Conservation (phyloP, 192 early-diverging fungal genomes). For the Coemansia sp. region DNA sequence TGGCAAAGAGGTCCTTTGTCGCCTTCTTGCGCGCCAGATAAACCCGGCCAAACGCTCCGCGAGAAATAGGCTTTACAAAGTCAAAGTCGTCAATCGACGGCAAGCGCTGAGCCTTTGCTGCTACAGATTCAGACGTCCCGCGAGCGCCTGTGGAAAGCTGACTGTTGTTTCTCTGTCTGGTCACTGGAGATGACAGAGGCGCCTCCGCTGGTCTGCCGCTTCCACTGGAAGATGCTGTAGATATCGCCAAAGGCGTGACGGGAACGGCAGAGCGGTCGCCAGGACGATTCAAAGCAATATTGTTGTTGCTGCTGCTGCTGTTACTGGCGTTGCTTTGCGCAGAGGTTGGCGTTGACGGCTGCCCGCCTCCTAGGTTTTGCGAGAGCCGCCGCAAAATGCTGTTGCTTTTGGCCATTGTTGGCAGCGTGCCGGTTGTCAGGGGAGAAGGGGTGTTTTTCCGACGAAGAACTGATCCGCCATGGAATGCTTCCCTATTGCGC, state of each 20-base stretch:
- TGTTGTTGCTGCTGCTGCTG: constrained; percentile 14
- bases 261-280: constrained; percentile 3
- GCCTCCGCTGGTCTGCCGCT: constrained; percentile 15
- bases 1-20: constrained; percentile 86
- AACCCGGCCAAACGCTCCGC: constrained; percentile 93
- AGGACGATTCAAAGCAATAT: not conserved
- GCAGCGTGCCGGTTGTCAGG: constrained; percentile 30
- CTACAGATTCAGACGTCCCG: constrained; percentile 27
- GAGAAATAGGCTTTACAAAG: constrained; percentile 90
- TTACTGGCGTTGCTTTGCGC: constrained; percentile 1
- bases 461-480: constrained; percentile 24
- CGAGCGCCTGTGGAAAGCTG: constrained; percentile 39
- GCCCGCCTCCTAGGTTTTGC: constrained; percentile 8
- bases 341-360: constrained; percentile 10
- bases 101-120: constrained; percentile 58
- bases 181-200: constrained; percentile 35
- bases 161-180: constrained; percentile 46
- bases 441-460: constrained; percentile 45
- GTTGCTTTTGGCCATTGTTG: constrained; percentile 23
- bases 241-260: not conserved
- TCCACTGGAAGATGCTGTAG: constrained; percentile 17
- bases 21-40: constrained; percentile 83
- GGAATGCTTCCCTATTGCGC: constrained; percentile 22
- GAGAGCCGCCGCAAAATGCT: constrained; percentile 30
- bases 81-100: constrained; percentile 92